Evolutionary conservation across 2,329 filamentous ascomycete species (phyloP), one percentile per base, ranked within the genome.

Genomic region (Alternaria angustiovoidea): DNA sequence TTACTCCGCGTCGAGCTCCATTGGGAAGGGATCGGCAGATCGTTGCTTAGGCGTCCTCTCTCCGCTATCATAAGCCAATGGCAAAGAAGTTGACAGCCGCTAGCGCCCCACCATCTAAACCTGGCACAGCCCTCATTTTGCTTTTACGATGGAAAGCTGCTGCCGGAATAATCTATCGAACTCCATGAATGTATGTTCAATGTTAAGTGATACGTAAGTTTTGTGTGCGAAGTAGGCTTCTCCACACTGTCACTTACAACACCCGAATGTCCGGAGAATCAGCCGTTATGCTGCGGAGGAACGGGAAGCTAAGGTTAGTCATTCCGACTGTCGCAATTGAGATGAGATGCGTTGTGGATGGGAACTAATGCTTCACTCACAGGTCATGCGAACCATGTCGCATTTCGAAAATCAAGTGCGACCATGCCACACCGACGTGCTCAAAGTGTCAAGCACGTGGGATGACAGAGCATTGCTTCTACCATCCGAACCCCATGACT

Each of bases 311-410:
- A 16, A 75, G 74, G 74, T 75, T 47, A 44, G 72, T 68, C 20
- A 54, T 39, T 52, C 41, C 47, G 47, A 51, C n/a, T 30, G 39
- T 24, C 30, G 22, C 18, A 48, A 24, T 36, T 30, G 46, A 22
- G 30, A 20, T 39, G 38, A 32, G 28, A 20, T 39, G 38, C 38
- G 8, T 39, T 39, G n/a, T 39, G 18, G 48, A 52, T 26, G 22
- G 38, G 63, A 53, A 52, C 67, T 75, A 42, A 75, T 58, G 38
- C 4, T 20, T 18, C 44, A 48, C 34, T 6, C 49, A 12, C 47
- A 73, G 75, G 61, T 74, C 74, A 14, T 78, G 73, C 61, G 77
- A 75, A 52, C 77, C 75, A 61, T 79, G 75, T 65, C 72, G 72
- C 34, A 71, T 75, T 32, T 75, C 74, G 3, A 78, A 78, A 56